A percentile compares a stretch with the other conserved stretches of the same genome.
Conservation (phyloP, 208 protist genomes). For the Acanthamoeba castellanii region DNA sequence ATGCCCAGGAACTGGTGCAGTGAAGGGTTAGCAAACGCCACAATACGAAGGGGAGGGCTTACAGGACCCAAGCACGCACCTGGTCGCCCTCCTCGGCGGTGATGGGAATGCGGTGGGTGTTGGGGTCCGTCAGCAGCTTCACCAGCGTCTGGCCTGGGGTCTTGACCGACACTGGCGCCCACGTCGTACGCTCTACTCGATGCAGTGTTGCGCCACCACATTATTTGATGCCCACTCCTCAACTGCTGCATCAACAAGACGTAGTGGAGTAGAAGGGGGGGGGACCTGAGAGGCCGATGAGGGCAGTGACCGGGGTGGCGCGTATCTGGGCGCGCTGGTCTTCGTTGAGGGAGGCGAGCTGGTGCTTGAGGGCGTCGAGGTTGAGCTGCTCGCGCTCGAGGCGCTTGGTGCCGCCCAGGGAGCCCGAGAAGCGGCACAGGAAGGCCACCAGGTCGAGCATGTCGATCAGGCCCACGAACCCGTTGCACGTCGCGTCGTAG, state of each 20-base stretch:
- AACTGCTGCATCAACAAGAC: neutral
- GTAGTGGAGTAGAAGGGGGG: neutral
- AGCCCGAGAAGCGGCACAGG: slow-evolving; percentile 48
- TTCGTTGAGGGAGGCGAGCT: neutral
- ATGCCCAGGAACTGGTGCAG: neutral
- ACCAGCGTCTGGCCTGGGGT: neutral
- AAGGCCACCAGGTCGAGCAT: slow-evolving; percentile 31
- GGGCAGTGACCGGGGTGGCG: neutral
- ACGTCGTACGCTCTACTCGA: neutral
- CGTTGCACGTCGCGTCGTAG: neutral
- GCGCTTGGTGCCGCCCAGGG: neutral
- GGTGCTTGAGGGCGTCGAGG: neutral
- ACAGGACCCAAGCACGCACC: neutral
- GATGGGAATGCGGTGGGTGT: neutral
- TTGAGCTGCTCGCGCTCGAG: slow-evolving; percentile 28
- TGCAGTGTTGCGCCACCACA: neutral
- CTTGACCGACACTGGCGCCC: slow-evolving; percentile 6
- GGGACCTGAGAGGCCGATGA: slow-evolving; percentile 12
- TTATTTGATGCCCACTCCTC: neutral
- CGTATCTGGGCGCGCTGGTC: slow-evolving; percentile 22
- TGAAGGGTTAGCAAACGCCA: neutral
- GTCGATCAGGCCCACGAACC: slow-evolving; percentile 22
- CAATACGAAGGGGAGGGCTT: neutral
- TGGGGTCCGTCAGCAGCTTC: neutral
- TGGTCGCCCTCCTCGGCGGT: neutral